Evolutionary conservation across 805 yeast genomes (phyloP), one percentile per base, ranked within the genome.

Genomic region (Yueomyces sp.): DNA sequence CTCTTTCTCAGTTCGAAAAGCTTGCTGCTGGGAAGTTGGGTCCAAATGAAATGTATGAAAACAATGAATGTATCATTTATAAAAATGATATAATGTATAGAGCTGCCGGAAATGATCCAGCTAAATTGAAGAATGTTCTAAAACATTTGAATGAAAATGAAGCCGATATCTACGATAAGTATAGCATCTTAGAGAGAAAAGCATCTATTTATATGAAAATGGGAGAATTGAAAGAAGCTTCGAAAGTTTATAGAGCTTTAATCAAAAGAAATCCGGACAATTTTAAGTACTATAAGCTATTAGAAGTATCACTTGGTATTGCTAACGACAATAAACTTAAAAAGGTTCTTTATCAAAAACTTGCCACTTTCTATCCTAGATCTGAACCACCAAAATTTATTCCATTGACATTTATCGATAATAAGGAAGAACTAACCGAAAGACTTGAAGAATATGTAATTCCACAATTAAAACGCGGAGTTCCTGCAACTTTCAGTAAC

Each of bases 261-360:
- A 68, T 90, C 46, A 77, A 82, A 57, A 77, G 95, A 56, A 90
- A 90, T 59, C 95, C 97, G 0, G 95, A 87, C 55, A 74, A 82
- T 53, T 66, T 68, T 36, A 65, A 60, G 9, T 86, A 85, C 56
- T 88, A 85, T 59, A 59, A 64, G 41, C 63, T 73, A 37, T 67
- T 92, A 48, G 95, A 90, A 56, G 60, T 69, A 28, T 67, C 85
- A 3, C 69, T 87, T 48, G 78, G 74, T 3, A 55, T 66, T 7
- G 57, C 54, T n/a, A 52, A 67, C 38, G 66, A 77, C n/a, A 62
- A 62, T 8, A 69, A 68, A n/a, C 55, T 66, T 42, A 74, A 82
- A 58, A 61, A 72, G 43, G 70, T 68, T 19, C 61, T 90, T 47
- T 90, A 86, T 60, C 75, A 71, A 40, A 79, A 76, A 49, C 66